These are phyloP conservation scores for Aspergillus cristatus DNA, from an alignment of 495 filamentous ascomycete species.

Conservation along the genomic window DNA sequence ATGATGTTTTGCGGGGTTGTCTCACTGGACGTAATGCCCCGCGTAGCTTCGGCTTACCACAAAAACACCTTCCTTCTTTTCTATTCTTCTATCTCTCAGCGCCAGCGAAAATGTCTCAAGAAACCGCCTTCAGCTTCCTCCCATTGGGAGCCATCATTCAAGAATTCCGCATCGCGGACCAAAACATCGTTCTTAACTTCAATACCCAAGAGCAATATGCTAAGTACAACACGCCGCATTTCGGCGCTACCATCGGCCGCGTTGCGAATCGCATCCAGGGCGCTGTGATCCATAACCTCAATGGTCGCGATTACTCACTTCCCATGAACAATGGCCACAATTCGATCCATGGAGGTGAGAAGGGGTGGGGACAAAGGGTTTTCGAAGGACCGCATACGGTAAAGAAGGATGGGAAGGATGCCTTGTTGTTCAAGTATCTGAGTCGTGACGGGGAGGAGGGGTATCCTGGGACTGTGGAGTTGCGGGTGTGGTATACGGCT, in stretches of 20 bases:
- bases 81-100: too few relatives aligned
- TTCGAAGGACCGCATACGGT: slow-evolving; percentile 69
- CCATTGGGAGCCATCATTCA: slow-evolving; percentile 85
- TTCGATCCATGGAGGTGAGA: slow-evolving; percentile 68
- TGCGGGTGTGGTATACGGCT: slow-evolving; percentile 67
- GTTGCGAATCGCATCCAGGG: slow-evolving; percentile 77
- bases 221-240: slow-evolving; percentile 64
- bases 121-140: slow-evolving; percentile 50
- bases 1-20: too few relatives aligned
- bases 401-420: slow-evolving; percentile 59
- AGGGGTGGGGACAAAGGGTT: slow-evolving; percentile 76
- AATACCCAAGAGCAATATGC: slow-evolving; percentile 62
- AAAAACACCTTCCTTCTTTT: too few relatives aligned
- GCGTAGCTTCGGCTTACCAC: too few relatives aligned
- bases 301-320: slow-evolving; percentile 60
- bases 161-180: slow-evolving; percentile 61
- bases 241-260: slow-evolving; percentile 89
- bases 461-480: slow-evolving; percentile 76
- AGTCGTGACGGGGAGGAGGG: slow-evolving; percentile 74
- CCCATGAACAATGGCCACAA: slow-evolving; percentile 69
- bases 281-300: slow-evolving; percentile 62
- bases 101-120: neutral
- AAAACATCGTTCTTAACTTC: slow-evolving; percentile 85
- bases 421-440: slow-evolving; percentile 62
- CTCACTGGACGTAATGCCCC: too few relatives aligned